Conservation (phyloP, 2,329 filamentous ascomycete species). For the Elsinoe batatas region DNA sequence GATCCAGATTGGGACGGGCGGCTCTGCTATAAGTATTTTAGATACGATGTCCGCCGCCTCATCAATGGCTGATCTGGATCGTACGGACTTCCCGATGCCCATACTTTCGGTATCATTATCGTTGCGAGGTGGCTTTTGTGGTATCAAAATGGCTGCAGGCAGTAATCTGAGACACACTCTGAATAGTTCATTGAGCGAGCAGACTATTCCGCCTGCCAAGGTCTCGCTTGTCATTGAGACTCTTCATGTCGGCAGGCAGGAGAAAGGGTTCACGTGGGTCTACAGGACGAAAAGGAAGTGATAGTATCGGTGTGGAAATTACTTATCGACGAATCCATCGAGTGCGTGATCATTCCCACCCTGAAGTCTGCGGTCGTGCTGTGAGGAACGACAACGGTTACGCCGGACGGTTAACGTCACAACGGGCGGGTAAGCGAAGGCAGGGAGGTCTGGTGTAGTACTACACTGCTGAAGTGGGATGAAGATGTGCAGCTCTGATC, state of each 20-base stretch:
- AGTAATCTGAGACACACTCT: background rate
- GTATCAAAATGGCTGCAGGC: background rate
- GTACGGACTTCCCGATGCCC: background rate
- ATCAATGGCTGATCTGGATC: background rate
- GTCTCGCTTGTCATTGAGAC: background rate
- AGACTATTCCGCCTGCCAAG: background rate
- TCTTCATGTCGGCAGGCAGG: background rate
- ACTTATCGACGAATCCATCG: background rate
- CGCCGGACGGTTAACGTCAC: background rate
- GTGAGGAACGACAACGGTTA: conserved; percentile 4
- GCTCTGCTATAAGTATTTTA: background rate
- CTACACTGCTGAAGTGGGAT: background rate
- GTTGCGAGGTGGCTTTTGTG: background rate
- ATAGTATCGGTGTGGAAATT: background rate
- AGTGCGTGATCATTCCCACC: background rate
- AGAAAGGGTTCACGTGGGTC: background rate
- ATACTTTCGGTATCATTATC: too few relatives aligned
- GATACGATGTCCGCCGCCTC: background rate
- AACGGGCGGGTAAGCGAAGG: background rate
- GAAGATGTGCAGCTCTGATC: background rate
- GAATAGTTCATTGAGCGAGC: background rate
- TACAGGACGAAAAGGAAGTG: background rate
- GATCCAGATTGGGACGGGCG: background rate
- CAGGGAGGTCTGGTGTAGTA: background rate
- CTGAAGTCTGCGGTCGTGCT: background rate